Base-by-base conservation (phyloP, 2,329 filamentous ascomycete genomes). In the Lachnum nothofagi region DNA sequence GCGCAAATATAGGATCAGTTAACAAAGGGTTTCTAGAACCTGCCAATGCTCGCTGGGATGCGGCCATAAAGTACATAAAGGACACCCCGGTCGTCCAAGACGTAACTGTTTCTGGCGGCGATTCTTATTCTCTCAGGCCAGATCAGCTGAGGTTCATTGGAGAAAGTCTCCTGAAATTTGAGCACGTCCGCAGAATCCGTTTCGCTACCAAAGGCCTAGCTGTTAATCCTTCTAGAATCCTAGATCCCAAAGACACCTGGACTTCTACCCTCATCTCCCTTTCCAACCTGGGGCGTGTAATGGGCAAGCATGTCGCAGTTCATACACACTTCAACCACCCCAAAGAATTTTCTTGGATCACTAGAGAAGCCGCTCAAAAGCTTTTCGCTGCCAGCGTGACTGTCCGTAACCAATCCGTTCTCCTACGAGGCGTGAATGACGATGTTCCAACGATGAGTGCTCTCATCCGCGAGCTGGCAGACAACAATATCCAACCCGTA, bases 271-370 rank as follows among this genome's bases (percentile, higher is more conserved):
- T 84, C 37, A 70, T 80, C 23, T 67, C 67, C 3, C 62, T 85
- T 1, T 72, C 74, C 1, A 70, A 75, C 41, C 65, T 68, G 48
- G 80, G 77, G 3, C 72, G 72, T 47, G 60, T 64, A 42, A 69
- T 73, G 20, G 79, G 79, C 4, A 84, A 84, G 61, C 71, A 77
- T 43, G 72, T 83, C 55, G 80, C 79, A 3, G 66, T 83, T 46
- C 81, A 85, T 60, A 85, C 81, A 0, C 82, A 85, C 58, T 81
- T 84, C 65, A 83, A 84, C 56, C 78, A 83, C 53, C 74, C 79
- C 0, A 72, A 72, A 31, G 80, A 84, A 61, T 75, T 83, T 47
- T 79, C 78, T 3, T 84, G 80, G 79, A 67, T 82, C 22, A 79
- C 76, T 0, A 64, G 70, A 54, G 61, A 66, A 40, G 80, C 80